phyloP scores from a whole-genome alignment of 192 early-diverging fungal genomes.

The Umbelopsis vinacea region DNA sequence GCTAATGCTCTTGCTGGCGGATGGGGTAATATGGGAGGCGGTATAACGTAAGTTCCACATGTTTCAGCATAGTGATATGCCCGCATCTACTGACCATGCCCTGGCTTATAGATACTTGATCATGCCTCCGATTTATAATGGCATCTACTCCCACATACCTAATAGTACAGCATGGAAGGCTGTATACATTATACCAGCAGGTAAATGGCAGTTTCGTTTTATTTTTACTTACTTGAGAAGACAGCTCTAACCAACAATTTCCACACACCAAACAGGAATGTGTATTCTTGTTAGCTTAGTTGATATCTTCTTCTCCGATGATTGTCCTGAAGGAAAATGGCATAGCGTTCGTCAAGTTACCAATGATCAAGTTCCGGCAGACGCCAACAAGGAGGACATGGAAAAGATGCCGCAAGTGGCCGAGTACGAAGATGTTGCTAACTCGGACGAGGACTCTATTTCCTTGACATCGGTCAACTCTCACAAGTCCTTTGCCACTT shows the following conservation, averaged over 20 bases:
- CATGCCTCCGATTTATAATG: constrained; percentile 59
- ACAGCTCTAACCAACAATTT: background rate
- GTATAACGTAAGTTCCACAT: constrained; percentile 43
- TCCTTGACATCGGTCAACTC: constrained; percentile 5
- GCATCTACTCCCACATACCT: constrained; percentile 34
- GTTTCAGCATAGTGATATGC: background rate
- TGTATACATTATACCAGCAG: constrained; percentile 43
- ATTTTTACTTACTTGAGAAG: background rate
- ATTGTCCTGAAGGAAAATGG: constrained; percentile 48
- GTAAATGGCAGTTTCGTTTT: background rate
- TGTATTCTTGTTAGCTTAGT: constrained; percentile 37
- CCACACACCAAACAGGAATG: constrained; percentile 23
- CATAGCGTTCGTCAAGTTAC: background rate
- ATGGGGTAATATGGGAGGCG: constrained; percentile 72
- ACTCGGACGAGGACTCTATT: background rate
- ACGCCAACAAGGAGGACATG: background rate
- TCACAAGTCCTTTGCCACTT: background rate
- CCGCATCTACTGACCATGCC: background rate
- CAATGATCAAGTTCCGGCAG: too few species aligned
- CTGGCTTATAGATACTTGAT: constrained; percentile 42
- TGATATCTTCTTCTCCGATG: constrained; percentile 46
- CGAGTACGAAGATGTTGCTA: background rate
- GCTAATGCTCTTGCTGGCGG: constrained; percentile 73
- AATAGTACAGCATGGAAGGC: constrained; percentile 54
- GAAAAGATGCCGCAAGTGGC: background rate